phyloP scores from a whole-genome alignment of 371 early-diverging fungal genomes.

The Apophysomyces trapeziformis region DNA sequence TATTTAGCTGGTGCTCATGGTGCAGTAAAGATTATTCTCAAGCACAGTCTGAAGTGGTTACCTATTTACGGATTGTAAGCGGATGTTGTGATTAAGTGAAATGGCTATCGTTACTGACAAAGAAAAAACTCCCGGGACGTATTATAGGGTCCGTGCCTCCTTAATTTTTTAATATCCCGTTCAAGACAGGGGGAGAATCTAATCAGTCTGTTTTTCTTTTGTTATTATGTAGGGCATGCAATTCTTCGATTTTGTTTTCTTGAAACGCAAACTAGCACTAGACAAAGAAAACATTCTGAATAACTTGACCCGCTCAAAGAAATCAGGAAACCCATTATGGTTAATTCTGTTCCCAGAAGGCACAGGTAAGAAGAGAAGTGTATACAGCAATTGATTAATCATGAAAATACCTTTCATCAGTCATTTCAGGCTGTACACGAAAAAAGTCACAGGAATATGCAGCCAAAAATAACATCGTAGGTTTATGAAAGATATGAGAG shows the following conservation, averaged over 20 bases:
- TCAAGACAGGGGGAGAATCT: conserved; percentile 13
- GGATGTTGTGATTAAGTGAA: not conserved
- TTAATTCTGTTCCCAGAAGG: conserved; percentile 92
- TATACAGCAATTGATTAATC: not conserved
- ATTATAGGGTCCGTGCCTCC: conserved; percentile 5
- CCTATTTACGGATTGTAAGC: conserved; percentile 83
- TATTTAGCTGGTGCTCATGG: conserved; percentile 71
- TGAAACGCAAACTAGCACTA: conserved; percentile 77
- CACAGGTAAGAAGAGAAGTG: conserved; percentile 44
- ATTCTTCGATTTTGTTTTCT: conserved; percentile 82
- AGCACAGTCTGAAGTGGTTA: conserved; percentile 69
- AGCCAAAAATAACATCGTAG: conserved; percentile 55
- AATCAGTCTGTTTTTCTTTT: not conserved
- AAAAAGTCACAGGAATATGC: conserved; percentile 49
- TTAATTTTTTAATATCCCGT: not conserved
- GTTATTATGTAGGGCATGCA: conserved; percentile 75
- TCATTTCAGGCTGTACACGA: conserved; percentile 54
- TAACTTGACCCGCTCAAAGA: conserved; percentile 38
- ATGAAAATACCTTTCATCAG: conserved; percentile 18
- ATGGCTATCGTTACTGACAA: not conserved
- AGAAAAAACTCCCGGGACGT: not conserved
- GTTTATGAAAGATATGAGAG: conserved; percentile 3
- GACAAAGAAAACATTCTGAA: conserved; percentile 64
- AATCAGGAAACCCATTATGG: conserved; percentile 69
- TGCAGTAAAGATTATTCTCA: conserved; percentile 81